Base-by-base conservation (phyloP, 306 rosid species). In the Calophaca sinica region DNA sequence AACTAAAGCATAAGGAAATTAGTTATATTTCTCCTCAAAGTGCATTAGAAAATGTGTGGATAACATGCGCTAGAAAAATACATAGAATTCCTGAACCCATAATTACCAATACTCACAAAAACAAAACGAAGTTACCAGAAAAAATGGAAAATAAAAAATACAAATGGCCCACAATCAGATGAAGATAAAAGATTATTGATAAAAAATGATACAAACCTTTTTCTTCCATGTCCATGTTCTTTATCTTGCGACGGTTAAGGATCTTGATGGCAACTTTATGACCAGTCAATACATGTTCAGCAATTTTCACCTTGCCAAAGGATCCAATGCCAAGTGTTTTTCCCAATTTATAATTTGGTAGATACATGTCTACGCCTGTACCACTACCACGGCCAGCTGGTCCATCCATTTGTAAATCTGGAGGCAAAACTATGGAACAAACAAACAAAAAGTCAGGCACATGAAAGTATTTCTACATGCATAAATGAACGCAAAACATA, bases 211-310 rank as follows among this genome's bases (percentile, higher is more conserved):
- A 63, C 79, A 33, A 4, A 91, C 98, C 98, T 89, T 91, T 94
- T 75, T 94, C 94, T 88, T 94, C 96, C 90, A 94, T 86, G 48
- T 90, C 93, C 98, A 91, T 80, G 79, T 79, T 91, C 82, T 88
- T 90, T 80, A 94, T 89, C 81, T 86, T 94, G 8, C 89, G 86
- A 4, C 92, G 87, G 81, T 94, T 94, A 66, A 94, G 98, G 77
- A 94, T 87, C 89, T 94, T 94, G 28, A 94, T 87, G 15, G 98
- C 98, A 75, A 94, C 98, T 76, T 94, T 88, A 76, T 84, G 91
- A 41, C 98, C 91, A 61, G 97, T 94, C 79, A 89, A 75, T 28
- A 84, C 89, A 83, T 94, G 97, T 74, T 87, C 94, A 26, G 98
- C 98, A 82, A 88, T 85, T 85, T 89, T 91, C 83, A 94, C 98